Conservation (phyloP, 768 basidiomycete genomes). For the Mycena leptocephala region DNA sequence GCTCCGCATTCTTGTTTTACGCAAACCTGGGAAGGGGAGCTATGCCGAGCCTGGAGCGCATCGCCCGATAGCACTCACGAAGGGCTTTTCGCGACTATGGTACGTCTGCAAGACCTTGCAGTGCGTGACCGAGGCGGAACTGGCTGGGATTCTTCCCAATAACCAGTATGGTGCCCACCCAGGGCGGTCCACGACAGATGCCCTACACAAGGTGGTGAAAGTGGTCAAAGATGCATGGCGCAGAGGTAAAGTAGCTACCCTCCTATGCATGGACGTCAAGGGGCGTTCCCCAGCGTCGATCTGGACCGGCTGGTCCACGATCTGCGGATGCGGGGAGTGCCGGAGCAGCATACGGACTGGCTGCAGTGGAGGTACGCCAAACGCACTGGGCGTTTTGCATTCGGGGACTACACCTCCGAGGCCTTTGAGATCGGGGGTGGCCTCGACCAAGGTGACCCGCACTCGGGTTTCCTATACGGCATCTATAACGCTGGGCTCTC, state of each 20-base stretch:
- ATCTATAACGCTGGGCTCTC: conserved; percentile 47
- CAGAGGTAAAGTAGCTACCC: conserved; percentile 42
- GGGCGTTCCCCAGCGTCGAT: conserved; percentile 53
- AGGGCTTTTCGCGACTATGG: neutral
- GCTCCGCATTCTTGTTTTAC: no score
- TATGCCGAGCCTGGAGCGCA: neutral
- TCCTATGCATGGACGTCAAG: conserved; percentile 55
- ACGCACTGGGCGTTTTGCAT: conserved; percentile 28
- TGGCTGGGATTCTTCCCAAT: neutral
- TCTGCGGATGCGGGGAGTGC: conserved; percentile 43
- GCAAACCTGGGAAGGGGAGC: no score
- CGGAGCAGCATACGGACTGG: conserved; percentile 38
- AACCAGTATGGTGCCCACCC: neutral
- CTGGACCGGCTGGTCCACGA: conserved; percentile 42
- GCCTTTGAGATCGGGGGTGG: conserved; percentile 41
- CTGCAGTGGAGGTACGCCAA: conserved; percentile 8
- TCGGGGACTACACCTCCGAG: conserved; percentile 41
- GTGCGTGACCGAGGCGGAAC: neutral
- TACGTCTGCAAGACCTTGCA: neutral
- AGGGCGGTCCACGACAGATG: conserved; percentile 50
- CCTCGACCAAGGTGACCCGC: conserved; percentile 51
- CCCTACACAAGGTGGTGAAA: conserved; percentile 45
- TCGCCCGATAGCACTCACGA: neutral
- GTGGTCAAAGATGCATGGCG: conserved; percentile 57
- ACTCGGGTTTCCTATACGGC: conserved; percentile 47